Percentiles rank a stretch among this genome's conserved stretches.
Conservation (phyloP, 768 basidiomycete species). For the Lactarius akahatsu region DNA sequence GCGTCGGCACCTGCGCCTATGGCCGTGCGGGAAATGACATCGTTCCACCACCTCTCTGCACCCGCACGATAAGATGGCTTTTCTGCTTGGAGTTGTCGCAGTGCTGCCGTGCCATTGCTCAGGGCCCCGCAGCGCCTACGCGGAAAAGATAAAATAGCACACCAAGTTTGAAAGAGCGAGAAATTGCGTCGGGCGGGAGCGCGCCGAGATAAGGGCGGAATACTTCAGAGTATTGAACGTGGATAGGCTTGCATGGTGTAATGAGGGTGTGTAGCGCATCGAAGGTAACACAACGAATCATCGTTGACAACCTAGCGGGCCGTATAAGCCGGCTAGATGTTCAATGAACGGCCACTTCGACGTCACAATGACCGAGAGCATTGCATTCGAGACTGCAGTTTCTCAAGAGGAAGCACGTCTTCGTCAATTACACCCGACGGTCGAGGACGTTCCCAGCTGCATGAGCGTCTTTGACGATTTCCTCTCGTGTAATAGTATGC, state of each 20-base stretch:
- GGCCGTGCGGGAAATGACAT: slow-evolving; percentile 73
- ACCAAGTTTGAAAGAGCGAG: slow-evolving; percentile 62
- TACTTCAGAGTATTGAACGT: slow-evolving; percentile 61
- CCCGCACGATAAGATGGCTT: slow-evolving; percentile 59
- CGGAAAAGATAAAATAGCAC: slow-evolving; percentile 23
- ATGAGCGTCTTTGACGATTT: slow-evolving; percentile 72
- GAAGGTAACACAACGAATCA: slow-evolving; percentile 70
- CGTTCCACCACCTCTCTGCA: slow-evolving; percentile 68
- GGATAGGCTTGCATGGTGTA: slow-evolving; percentile 63
- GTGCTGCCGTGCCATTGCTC: slow-evolving; percentile 35
- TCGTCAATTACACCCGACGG: slow-evolving; percentile 63
- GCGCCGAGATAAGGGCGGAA: slow-evolving; percentile 68
- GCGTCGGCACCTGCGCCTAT: slow-evolving; percentile 70
- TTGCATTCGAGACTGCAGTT: slow-evolving; percentile 54
- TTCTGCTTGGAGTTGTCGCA: slow-evolving; percentile 54
- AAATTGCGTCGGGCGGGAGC: slow-evolving; percentile 52
- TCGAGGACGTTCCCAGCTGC: slow-evolving; percentile 81
- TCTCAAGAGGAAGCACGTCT: slow-evolving; percentile 70
- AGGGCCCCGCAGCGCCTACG: neutral
- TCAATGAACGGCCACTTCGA: neutral
- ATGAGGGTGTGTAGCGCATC: slow-evolving; percentile 78
- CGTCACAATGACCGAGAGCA: neutral
- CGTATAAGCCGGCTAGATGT: neutral
- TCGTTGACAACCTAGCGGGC: slow-evolving; percentile 11
- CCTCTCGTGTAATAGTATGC: slow-evolving; percentile 65